Conservation (phyloP, 805 yeast genomes). For the Candida sonorensis region DNA sequence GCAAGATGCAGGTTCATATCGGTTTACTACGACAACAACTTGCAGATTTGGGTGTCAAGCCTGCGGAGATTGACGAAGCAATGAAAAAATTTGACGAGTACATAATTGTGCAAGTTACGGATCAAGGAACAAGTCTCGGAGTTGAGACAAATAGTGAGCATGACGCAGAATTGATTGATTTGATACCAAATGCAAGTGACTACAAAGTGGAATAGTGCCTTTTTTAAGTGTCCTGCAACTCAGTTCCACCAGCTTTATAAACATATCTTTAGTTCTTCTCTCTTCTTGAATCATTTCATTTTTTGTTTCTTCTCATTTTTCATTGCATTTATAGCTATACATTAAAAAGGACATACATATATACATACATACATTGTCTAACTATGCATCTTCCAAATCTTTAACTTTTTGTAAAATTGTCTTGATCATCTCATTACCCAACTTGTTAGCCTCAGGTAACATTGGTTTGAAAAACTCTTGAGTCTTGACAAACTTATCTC, state of each 20-base stretch:
- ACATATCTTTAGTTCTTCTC: too few species aligned
- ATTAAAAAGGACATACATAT: too few species aligned
- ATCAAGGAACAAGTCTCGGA: neutral
- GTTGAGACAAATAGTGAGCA: neutral
- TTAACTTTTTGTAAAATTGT: constrained; percentile 45
- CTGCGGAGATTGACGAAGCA: constrained; percentile 52
- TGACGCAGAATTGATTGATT: neutral
- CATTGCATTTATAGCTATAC: too few species aligned
- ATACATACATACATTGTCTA: too few species aligned
- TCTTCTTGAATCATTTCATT: too few species aligned
- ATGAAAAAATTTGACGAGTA: constrained; percentile 42
- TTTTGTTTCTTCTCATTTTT: too few species aligned
- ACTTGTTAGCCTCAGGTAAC: constrained; percentile 78
- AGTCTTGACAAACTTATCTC: constrained; percentile 64
- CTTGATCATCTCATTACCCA: constrained; percentile 92
- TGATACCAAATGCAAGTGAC: neutral
- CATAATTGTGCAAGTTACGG: neutral
- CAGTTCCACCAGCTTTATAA: too few species aligned
- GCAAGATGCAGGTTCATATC: constrained; percentile 60
- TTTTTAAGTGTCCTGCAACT: too few species aligned
- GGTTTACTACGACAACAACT: constrained; percentile 60
- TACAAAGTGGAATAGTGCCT: neutral
- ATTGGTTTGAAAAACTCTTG: constrained; percentile 81
- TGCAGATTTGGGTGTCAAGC: constrained; percentile 47
- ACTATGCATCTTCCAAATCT: constrained; percentile 13